Conservation (phyloP, 108 stramenopile genomes). For the Fragilariopsis cylindrus region DNA sequence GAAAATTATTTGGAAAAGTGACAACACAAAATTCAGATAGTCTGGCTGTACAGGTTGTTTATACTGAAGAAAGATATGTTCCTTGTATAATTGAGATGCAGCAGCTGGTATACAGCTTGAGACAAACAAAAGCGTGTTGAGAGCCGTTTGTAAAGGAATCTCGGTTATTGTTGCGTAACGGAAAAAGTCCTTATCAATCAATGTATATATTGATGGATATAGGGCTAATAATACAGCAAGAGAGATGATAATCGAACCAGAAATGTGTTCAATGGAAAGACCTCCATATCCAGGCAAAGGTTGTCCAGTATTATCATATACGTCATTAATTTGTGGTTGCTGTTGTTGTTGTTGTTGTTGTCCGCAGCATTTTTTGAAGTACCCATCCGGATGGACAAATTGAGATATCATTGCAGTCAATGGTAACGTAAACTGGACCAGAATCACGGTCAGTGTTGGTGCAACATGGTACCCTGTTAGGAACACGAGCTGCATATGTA, state of each 20-base stretch:
- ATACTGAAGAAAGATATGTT: slow-evolving; percentile 65
- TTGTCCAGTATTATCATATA: slow-evolving; percentile 5
- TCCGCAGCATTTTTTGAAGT: slow-evolving; percentile 26
- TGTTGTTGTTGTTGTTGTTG: slow-evolving; percentile 5
- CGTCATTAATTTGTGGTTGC: neutral
- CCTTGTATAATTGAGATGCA: slow-evolving; percentile 84
- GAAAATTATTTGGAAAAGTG: slow-evolving; percentile 73
- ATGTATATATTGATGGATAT: slow-evolving; percentile 59
- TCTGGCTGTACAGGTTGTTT: slow-evolving; percentile 79
- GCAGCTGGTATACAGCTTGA: slow-evolving; percentile 68
- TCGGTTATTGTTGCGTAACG: slow-evolving; percentile 50
- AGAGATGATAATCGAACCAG: slow-evolving; percentile 59
- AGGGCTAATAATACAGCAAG: slow-evolving; percentile 71
- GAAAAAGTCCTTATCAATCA: slow-evolving; percentile 56
- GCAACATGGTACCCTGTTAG: slow-evolving; percentile 78
- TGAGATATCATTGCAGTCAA: slow-evolving; percentile 73
- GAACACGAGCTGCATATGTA: slow-evolving; percentile 70
- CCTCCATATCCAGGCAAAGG: slow-evolving; percentile 71
- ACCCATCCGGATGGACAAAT: slow-evolving; percentile 68
- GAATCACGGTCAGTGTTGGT: slow-evolving; percentile 81
- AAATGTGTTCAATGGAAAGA: slow-evolving; percentile 57
- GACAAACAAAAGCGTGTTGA: slow-evolving; percentile 76
- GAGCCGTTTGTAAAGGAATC: slow-evolving; percentile 67
- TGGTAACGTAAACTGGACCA: slow-evolving; percentile 78
- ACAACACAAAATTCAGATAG: slow-evolving; percentile 69